Evolutionary conservation across 1,284 basidiomycete species (phyloP).

Genomic region (Anthracocystis panici-leucophaei): DNA sequence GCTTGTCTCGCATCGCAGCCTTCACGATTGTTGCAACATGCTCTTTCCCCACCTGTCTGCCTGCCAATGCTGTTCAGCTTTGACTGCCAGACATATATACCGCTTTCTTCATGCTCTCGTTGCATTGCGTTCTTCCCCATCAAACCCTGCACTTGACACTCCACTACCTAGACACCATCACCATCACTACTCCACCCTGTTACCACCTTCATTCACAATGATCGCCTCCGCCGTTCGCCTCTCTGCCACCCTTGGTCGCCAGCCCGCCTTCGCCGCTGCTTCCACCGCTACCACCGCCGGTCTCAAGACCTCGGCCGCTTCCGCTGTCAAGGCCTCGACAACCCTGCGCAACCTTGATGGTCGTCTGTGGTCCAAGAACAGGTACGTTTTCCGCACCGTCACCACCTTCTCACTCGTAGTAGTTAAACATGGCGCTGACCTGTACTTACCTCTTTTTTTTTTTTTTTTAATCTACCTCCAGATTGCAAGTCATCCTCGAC

Average conservation of each 20-base stretch:
- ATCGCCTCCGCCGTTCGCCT: conserved; percentile 49
- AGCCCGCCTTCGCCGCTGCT: conserved; percentile 33
- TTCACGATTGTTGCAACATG: not conserved
- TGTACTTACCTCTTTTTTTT: not conserved
- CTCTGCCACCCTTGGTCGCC: conserved; percentile 47
- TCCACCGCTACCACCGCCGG: conserved; percentile 40
- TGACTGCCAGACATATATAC: conserved; percentile 21
- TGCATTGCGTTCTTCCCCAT: not conserved
- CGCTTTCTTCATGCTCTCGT: not conserved
- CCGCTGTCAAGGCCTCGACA: conserved; percentile 34
- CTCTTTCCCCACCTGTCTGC: not conserved
- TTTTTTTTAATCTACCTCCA: not conserved
- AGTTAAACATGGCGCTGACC: conserved; percentile 6
- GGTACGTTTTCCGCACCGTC: too few species aligned
- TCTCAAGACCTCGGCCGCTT: conserved; percentile 47
- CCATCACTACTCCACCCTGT: conserved; percentile 1
- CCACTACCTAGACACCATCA: conserved; percentile 1
- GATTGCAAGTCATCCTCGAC: conserved; percentile 43
- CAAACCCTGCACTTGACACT: not conserved
- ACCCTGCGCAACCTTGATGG: conserved; percentile 41
- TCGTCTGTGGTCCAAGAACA: conserved; percentile 45
- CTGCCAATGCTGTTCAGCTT: conserved; percentile 1
- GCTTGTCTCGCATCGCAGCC: conserved; percentile 9
- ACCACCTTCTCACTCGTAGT: too few species aligned
- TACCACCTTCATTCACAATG: conserved; percentile 19